phyloP scores from a whole-genome alignment of 257 asterid species.

The Orobanche coerulescens region DNA sequence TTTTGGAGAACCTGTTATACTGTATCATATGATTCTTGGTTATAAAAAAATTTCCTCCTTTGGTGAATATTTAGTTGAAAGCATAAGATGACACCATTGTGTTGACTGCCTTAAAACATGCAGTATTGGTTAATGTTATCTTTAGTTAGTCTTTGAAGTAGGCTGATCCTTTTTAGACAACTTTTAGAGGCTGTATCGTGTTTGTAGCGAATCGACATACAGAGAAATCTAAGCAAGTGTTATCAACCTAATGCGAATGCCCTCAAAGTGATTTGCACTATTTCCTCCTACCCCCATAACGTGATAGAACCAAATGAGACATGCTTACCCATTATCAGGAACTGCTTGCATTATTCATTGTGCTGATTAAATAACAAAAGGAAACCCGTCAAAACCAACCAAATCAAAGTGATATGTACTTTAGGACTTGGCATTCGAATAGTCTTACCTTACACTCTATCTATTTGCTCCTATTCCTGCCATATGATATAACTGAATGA shows the following conservation, averaged over 20 bases:
- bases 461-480: constrained; percentile 1
- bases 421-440: neutral
- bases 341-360: no score
- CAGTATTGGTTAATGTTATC: neutral
- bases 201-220: neutral
- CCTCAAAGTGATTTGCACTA: neutral
- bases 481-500: neutral
- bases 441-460: neutral
- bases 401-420: neutral
- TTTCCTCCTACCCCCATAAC: no score
- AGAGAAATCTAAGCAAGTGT: neutral
- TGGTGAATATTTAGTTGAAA: neutral
- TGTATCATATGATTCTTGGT: neutral
- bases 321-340: no score
- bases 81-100: neutral
- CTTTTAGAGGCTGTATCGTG: constrained; percentile 1
- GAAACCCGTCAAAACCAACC: no score
- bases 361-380: no score
- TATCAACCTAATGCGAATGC: neutral
- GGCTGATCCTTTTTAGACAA: neutral
- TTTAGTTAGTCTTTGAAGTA: constrained; percentile 8
- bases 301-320: no score
- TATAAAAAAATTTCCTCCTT: neutral
- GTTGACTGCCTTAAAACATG: neutral
- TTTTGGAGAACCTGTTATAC: neutral